Evolutionary conservation across 352 stramenopile species (phyloP), one percentile per base, ranked within the genome.

Genomic region (Phytophthora megakarya): DNA sequence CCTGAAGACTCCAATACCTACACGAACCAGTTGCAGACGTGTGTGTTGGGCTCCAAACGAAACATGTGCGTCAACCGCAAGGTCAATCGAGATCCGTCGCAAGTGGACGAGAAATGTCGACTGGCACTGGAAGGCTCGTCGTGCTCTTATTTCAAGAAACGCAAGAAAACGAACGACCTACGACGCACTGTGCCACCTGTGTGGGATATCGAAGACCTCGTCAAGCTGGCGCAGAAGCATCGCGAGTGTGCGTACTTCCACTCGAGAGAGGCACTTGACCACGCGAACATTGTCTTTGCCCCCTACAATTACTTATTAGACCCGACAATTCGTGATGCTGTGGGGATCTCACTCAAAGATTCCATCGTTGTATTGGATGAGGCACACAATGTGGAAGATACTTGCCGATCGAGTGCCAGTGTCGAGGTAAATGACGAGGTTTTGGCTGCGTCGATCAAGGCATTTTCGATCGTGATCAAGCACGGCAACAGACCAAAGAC

Each of bases 261-360:
- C 51, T 46, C 86, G 45, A 23, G 81, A 51, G 38, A 83, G 76
- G 66, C 68, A 32, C 42, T 92, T 12, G 69, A 70, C 16, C 57
- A 80, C 15, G 88, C 88, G 1, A 81, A 93, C 44, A 89, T 96
- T 33, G 75, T 95, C 10, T 95, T 96, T 44, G 90, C 81, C 30
- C 88, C 88, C n/a, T 96, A 96, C 73, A 96, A 94, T 61, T 96
- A 96, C 61, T 54, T 96, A 25, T 60, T 96, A 33, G 78, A 95
- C 50, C 86, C 88, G 30, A 72, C 70, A 11, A 93, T 96, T 52
- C 85, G 88, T 12, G 68, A 76, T 5, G 75, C 88, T 2, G 75
- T 93, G 0, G 70, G 68, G 3, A 93, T 96, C 49, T 79, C 65
- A n/a, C 70, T 95, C 0, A 82, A 90, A 40, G 70, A 91, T 51